Base-by-base conservation (phyloP, 2,329 filamentous ascomycete species). In the Scytalidium lignicola region DNA sequence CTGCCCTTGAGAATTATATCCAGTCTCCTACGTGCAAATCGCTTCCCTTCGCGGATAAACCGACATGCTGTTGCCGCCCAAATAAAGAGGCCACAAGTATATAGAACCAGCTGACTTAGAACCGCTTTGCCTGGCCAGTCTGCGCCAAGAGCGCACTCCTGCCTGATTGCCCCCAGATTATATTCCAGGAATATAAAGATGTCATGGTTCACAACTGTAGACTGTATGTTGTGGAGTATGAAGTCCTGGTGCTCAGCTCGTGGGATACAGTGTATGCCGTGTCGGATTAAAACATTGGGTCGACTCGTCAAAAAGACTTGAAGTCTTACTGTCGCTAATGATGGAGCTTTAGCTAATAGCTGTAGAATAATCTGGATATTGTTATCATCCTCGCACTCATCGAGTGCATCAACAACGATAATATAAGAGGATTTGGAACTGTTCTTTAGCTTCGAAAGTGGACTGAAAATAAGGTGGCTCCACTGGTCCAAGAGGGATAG, bases 391-490 rank as follows among this genome's bases (percentile, higher is more conserved):
- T 58, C 59, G 44, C 61, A 66, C 46, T 66, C 60, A 47, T 66
- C 61, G 26, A 66, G 53, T 1, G 64, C 62, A 54, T 66, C 63
- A 21, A 66, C 52, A 1, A 66, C 58, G n/a, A 65, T 20, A 19
- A 62, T 40, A 32, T 46, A 51, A 1, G 44, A 32, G 13, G 22
- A 44, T 10, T 21, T 13, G 48, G 39, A 43, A 19, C 2, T 9
- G 19, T 18, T 17, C 32, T 51, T 49, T 23, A 58, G 46, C 17
- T 49, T 40, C 56, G 73, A 39, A 49, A 69, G 13, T 53, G 75
- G 8, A 68, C 64, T 6, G 52, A 66, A 2, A 63, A 74, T 48
- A 70, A 75, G 54, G 57, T 75, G 41, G 59, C 73, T 17, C 66
- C 63, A 8, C 69, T 73, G 67, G 70, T 72, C 12, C 53, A 73